Evolutionary conservation across 371 early-diverging fungal genomes (phyloP).

Genomic region (Mortierella sp.): DNA sequence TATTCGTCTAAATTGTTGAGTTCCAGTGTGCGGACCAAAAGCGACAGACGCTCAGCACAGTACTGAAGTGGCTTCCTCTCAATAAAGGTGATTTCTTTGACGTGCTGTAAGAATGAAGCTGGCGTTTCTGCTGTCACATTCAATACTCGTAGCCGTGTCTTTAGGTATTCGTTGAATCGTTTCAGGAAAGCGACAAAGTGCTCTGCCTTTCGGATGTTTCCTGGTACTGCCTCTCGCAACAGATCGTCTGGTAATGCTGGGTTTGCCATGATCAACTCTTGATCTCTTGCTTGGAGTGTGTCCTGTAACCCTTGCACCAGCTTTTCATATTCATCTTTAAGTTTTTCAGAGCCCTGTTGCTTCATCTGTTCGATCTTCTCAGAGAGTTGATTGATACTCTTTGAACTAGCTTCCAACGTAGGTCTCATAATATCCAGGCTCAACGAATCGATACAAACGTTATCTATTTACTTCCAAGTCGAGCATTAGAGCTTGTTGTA

Average conservation of each 20-base stretch:
- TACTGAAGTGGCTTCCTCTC: constrained; percentile 95
- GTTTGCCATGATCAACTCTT: constrained; percentile 81
- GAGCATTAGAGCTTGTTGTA: background rate
- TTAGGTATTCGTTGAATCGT: constrained; percentile 98
- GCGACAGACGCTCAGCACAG: constrained; percentile 92
- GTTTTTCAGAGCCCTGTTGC: constrained; percentile 84
- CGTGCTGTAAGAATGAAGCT: constrained; percentile 89
- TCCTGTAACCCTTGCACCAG: constrained; percentile 91
- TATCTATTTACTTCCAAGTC: constrained; percentile 65
- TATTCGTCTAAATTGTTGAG: constrained; percentile 92
- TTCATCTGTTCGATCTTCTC: constrained; percentile 87
- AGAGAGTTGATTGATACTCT: constrained; percentile 77
- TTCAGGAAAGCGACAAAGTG: constrained; percentile 98
- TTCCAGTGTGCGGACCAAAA: constrained; percentile 91
- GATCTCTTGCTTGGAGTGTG: constrained; percentile 76
- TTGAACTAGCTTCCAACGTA: constrained; percentile 90
- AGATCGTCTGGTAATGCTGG: constrained; percentile 95
- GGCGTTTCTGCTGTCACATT: constrained; percentile 99
- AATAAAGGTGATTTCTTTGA: constrained; percentile 94
- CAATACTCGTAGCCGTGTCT: constrained; percentile 97
- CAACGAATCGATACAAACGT: constrained; percentile 98
- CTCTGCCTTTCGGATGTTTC: constrained; percentile 97
- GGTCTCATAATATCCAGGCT: constrained; percentile 94
- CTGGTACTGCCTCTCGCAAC: constrained; percentile 95
- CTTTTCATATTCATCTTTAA: constrained; percentile 88